Evolutionary conservation across 2,329 filamentous ascomycete species (phyloP).

Genomic region (Aspergillus brunneoviolaceus): DNA sequence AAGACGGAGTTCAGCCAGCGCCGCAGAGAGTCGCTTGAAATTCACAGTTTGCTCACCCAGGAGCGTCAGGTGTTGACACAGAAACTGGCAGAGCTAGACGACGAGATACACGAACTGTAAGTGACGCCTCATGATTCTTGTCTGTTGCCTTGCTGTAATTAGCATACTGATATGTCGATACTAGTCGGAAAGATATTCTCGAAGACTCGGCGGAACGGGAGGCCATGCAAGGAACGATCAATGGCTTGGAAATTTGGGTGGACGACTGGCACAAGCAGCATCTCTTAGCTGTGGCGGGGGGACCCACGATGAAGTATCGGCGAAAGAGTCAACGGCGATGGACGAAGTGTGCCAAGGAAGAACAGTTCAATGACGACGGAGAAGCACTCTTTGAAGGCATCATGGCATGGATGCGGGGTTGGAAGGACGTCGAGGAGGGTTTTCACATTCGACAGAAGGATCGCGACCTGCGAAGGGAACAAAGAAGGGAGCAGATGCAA

Average conservation of each 20-base stretch:
- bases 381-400: constrained; percentile 41
- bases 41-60: constrained; percentile 60
- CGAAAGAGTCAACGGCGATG: constrained; percentile 21
- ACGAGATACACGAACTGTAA: constrained; percentile 59
- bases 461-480: constrained; percentile 53
- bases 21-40: constrained; percentile 50
- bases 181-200: constrained; percentile 30
- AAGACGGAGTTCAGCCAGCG: constrained; percentile 27
- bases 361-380: constrained; percentile 23
- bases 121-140: constrained; percentile 13
- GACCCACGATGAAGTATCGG: background rate
- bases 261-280: constrained; percentile 27
- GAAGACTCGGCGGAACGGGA: constrained; percentile 37
- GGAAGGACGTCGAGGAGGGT: constrained; percentile 44
- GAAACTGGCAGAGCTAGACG: constrained; percentile 61
- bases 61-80: constrained; percentile 59
- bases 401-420: constrained; percentile 44
- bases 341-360: constrained; percentile 15
- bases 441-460: constrained; percentile 54
- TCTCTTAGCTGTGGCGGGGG: constrained; percentile 11
- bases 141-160: background rate
- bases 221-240: constrained; percentile 37
- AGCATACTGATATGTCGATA: background rate
- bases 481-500: constrained; percentile 9
- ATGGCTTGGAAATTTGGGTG: constrained; percentile 37